A percentile compares a stretch with the other conserved stretches of the same genome.
phyloP scores from a whole-genome alignment of 257 asterid genomes.

The Solanum pimpinellifolium region DNA sequence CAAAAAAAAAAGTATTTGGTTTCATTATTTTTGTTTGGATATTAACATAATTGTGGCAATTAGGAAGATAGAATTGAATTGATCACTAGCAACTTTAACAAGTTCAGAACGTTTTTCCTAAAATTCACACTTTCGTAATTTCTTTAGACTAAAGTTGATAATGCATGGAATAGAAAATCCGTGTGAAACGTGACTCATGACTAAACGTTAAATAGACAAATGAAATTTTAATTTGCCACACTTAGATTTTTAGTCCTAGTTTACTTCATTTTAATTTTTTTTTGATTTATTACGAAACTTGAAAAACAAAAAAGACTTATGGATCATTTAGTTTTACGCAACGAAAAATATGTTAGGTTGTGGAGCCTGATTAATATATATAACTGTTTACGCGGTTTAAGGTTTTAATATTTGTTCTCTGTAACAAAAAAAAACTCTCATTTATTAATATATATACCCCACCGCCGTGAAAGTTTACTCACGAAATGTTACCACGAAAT shows the following conservation, averaged over 20 bases:
- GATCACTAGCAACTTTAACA: not conserved
- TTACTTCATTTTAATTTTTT: fast-evolving
- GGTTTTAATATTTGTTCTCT: too few relatives aligned
- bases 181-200: not conserved
- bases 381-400: too few relatives aligned
- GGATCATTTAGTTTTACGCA: too few relatives aligned
- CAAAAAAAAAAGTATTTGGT: not conserved
- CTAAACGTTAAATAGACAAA: too few relatives aligned
- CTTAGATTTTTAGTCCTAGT: not conserved
- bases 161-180: not conserved
- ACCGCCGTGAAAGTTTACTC: too few relatives aligned
- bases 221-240: not conserved
- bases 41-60: not conserved
- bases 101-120: not conserved
- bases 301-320: too few relatives aligned
- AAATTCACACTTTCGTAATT: not conserved
- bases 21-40: not conserved
- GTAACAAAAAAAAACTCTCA: too few relatives aligned
- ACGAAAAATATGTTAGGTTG: too few relatives aligned
- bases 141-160: not conserved
- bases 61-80: not conserved
- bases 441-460: too few relatives aligned
- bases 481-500: too few relatives aligned
- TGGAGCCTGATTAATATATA: too few relatives aligned
- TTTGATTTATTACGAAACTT: too few relatives aligned